Base-by-base conservation (phyloP, 768 basidiomycete species). In the Tephrocybe sp. region DNA sequence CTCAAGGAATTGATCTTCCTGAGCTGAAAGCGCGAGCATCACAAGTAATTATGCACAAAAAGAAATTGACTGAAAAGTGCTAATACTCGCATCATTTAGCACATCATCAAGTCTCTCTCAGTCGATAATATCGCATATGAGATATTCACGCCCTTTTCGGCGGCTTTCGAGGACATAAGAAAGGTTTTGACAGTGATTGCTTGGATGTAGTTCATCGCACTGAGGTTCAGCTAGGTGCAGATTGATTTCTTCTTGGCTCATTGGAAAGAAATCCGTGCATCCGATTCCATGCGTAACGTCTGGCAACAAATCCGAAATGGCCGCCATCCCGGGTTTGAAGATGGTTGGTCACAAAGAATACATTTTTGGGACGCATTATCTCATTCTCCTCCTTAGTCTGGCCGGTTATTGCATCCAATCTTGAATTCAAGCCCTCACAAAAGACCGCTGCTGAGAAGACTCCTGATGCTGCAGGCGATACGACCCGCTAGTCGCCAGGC, bases 281-380 rank as follows among this genome's bases (percentile, higher is more conserved):
- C 88, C n/a, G 82, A 86, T 15, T 79, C 86, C 11, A 91, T 94
- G 89, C 79, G 78, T 47, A 79, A 77, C 54, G 86, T 94, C 4
- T 93, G 90, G 88, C 79, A 84, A 49, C 89, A 92, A 66, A 92
- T 95, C 34, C 75, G 92, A 47, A 75, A 81, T 40, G 92, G 92
- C 36, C 76, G 88, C 27, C 88, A 92, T 62, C 87, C 89, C 15
- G 91, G 92, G 1, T 93, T 92, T 60, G 92, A 92, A 68, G 89
- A 92, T 77, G 86, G 87, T 86, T 13, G 25, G 53, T 46, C 27
- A 25, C 18, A 47, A n/a, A n/a, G n/a, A n/a, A n/a, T 31, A 19
- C 40, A 24, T 16, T n/a, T 31, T 31, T n/a, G 6, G 15, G 39
- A 53, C 46, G 72, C n/a, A 15, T 5, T 1, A 36, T 48, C 42